Conservation (phyloP, 345 rosid species). For the Diplotaxis tenuifolia region DNA sequence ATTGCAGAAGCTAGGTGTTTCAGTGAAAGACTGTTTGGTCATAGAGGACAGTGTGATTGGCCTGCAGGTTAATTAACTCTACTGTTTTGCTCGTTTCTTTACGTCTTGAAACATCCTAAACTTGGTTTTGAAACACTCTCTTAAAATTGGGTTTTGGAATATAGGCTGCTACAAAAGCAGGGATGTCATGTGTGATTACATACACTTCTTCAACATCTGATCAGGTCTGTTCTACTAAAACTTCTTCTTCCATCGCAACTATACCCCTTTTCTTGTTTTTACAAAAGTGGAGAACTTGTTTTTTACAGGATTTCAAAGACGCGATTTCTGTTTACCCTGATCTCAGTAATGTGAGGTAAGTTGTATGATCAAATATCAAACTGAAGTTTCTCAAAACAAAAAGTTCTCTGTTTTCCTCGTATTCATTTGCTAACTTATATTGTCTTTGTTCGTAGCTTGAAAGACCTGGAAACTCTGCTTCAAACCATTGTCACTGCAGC, state of each 20-base stretch:
- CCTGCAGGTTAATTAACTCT: slow-evolving; percentile 49
- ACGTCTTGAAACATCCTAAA: not conserved
- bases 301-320: slow-evolving; percentile 72
- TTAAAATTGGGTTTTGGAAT: slow-evolving; percentile 1
- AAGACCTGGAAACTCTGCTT: slow-evolving; percentile 34
- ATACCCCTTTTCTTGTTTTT: slow-evolving; percentile 8
- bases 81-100: not conserved
- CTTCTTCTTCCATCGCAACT: not conserved
- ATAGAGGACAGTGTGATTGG: slow-evolving; percentile 97
- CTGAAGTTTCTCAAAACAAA: not conserved
- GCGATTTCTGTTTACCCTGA: slow-evolving; percentile 79
- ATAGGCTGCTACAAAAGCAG: slow-evolving; percentile 86
- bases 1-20: slow-evolving; percentile 70
- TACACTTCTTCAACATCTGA: slow-evolving; percentile 87
- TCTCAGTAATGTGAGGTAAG: slow-evolving; percentile 67
- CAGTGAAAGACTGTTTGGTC: slow-evolving; percentile 75
- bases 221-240: slow-evolving; percentile 50
- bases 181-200: slow-evolving; percentile 83
- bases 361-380: slow-evolving; percentile 1
- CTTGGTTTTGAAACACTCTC: not conserved
- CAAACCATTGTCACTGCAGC: slow-evolving; percentile 25
- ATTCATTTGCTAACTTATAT: not conserved
- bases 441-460: slow-evolving; percentile 9
- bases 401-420: not conserved
- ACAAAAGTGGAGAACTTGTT: not conserved